Evolutionary conservation across 2,329 filamentous ascomycete species (phyloP).

Genomic region (Bimuria novae-zelandiae): DNA sequence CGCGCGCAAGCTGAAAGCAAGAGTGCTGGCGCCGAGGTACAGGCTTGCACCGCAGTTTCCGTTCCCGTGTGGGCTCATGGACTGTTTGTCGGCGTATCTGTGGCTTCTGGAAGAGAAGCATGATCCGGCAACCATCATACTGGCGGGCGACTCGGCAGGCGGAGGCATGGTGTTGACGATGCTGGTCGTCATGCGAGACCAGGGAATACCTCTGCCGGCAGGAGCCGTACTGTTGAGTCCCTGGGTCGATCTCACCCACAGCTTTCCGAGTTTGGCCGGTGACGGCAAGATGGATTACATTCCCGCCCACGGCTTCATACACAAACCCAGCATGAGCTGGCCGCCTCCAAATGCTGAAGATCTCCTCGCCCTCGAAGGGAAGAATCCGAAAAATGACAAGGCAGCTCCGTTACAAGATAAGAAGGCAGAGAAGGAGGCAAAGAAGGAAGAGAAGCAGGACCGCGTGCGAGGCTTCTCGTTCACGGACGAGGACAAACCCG

Average conservation of each 20-base stretch:
- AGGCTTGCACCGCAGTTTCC: conserved; percentile 91
- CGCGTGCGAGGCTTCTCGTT: conserved; percentile 44
- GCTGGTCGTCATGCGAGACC: conserved; percentile 80
- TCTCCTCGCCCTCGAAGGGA: conserved; percentile 54
- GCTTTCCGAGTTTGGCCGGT: conserved; percentile 84
- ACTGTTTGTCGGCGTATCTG: conserved; percentile 87
- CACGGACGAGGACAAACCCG: conserved; percentile 25
- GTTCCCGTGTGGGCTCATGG: conserved; percentile 89
- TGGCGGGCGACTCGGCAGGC: conserved; percentile 92
- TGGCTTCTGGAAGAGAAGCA: conserved; percentile 73
- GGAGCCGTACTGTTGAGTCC: conserved; percentile 90
- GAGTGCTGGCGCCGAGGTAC: conserved; percentile 84
- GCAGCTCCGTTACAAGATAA: conserved; percentile 14
- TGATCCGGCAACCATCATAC: conserved; percentile 77
- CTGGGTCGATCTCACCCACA: conserved; percentile 95
- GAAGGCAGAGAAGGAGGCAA: conserved; percentile 32
- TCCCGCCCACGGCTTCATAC: conserved; percentile 82
- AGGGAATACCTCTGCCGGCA: conserved; percentile 80
- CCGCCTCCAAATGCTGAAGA: conserved; percentile 86
- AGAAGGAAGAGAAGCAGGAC: conserved; percentile 42
- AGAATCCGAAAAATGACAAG: conserved; percentile 13
- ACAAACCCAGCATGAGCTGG: conserved; percentile 89
- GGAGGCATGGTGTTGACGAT: conserved; percentile 85
- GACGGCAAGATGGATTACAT: conserved; percentile 84
- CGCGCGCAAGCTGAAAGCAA: conserved; percentile 88